Conservation (phyloP, 768 basidiomycete species). For the Trichaptum fuscoviolaceum region DNA sequence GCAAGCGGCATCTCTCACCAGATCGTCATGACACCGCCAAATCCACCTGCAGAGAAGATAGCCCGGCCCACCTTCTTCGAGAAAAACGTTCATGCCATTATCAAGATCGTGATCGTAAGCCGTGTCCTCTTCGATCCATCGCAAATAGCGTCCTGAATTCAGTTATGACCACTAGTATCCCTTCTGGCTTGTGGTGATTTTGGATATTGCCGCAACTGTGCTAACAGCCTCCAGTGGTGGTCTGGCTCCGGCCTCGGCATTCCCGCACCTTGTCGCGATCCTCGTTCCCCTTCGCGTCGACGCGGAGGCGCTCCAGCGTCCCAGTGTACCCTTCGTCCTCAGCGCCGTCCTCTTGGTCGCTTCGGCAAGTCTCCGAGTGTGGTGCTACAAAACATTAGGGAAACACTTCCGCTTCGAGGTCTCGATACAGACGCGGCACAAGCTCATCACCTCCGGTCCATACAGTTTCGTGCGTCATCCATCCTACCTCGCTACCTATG, state of each 20-base stretch:
- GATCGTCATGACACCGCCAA: background rate
- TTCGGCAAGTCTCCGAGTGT: background rate
- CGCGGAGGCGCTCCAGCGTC: background rate
- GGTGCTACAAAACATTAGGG: background rate
- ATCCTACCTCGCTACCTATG: conserved; percentile 29
- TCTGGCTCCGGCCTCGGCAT: no score
- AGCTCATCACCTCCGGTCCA: conserved; percentile 45
- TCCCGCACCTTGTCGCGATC: no score
- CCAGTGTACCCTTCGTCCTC: background rate
- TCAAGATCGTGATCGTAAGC: background rate
- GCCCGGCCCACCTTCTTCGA: background rate
- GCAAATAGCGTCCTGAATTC: background rate
- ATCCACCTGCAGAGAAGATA: background rate
- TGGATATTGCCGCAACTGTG: background rate
- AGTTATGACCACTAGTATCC: background rate
- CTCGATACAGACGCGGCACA: conserved; percentile 30
- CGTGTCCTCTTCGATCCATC: background rate
- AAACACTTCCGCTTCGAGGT: background rate
- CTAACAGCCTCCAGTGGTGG: background rate
- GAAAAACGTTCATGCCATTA: background rate
- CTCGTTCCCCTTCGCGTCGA: background rate
- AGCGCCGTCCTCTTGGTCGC: background rate
- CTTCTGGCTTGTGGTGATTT: background rate
- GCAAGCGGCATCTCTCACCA: background rate
- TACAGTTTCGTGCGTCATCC: conserved; percentile 43